phyloP scores from a whole-genome alignment of 2,329 filamentous ascomycete species.

The Penicillium corylophilum region DNA sequence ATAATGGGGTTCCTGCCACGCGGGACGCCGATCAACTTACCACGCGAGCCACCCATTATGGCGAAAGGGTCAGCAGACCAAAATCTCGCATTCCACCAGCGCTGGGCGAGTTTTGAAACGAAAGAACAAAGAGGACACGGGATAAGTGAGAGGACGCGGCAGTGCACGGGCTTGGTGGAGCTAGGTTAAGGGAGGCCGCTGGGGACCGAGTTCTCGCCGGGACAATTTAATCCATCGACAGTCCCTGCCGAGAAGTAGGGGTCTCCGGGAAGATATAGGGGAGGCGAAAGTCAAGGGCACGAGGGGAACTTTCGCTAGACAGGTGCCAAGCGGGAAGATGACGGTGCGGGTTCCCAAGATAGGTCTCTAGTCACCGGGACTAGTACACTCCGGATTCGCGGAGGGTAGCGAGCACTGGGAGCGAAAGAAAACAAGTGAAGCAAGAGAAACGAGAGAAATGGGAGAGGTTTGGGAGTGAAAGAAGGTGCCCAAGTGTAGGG shows the following conservation, averaged over 20 bases:
- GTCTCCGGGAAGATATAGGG: not conserved
- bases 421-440: slow-evolving; percentile 5
- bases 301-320: slow-evolving; percentile 4
- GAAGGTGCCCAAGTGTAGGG: not conserved
- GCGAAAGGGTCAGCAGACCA: slow-evolving; percentile 8
- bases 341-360: slow-evolving; percentile 10
- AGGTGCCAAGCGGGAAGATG: slow-evolving; percentile 15
- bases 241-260: slow-evolving; percentile 5
- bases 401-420: not conserved
- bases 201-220: slow-evolving; percentile 5
- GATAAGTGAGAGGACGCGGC: slow-evolving; percentile 16
- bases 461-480: not conserved
- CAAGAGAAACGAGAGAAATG: slow-evolving; percentile 3
- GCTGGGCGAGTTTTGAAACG: slow-evolving; percentile 8
- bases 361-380: slow-evolving; percentile 1
- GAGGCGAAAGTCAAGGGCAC: not conserved
- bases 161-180: slow-evolving; percentile 13
- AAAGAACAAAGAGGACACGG: slow-evolving; percentile 4
- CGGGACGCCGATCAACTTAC: slow-evolving; percentile 28
- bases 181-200: slow-evolving; percentile 6
- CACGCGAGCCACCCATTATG: slow-evolving; percentile 41
- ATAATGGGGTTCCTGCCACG: slow-evolving; percentile 8
- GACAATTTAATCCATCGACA: slow-evolving; percentile 16
- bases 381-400: not conserved
- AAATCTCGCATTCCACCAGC: slow-evolving; percentile 4